These are phyloP conservation scores for Podosphaera fusca DNA, from an alignment of 2,329 filamentous ascomycete species.

Conservation along the genomic window DNA sequence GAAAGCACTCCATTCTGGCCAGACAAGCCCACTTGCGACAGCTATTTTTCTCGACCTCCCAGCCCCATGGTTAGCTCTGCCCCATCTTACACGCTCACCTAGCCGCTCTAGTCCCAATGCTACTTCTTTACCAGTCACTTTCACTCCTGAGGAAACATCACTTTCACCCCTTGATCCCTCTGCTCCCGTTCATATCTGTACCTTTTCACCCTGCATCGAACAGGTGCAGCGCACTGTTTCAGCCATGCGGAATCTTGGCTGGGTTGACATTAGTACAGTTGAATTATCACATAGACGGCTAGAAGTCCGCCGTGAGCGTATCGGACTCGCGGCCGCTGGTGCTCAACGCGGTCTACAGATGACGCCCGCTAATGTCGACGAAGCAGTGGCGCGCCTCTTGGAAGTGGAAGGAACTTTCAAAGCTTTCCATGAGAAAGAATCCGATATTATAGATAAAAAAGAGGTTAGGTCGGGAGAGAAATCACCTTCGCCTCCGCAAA, in stretches of 20 bases:
- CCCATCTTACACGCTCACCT: slow-evolving; percentile 41
- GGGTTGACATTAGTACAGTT: slow-evolving; percentile 85
- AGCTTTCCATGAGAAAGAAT: slow-evolving; percentile 29
- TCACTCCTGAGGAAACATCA: slow-evolving; percentile 2
- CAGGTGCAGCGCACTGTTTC: slow-evolving; percentile 77
- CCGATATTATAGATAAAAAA: slow-evolving; percentile 1
- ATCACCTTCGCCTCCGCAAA: neutral
- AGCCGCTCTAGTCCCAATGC: neutral
- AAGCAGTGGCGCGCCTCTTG: slow-evolving; percentile 51
- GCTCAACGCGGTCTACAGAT: slow-evolving; percentile 30
- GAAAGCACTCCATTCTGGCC: neutral
- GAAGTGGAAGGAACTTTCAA: slow-evolving; percentile 48
- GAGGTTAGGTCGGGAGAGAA: neutral
- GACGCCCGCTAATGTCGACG: slow-evolving; percentile 50
- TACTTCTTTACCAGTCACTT: neutral
- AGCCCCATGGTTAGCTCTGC: slow-evolving; percentile 58
- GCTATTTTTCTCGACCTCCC: slow-evolving; percentile 62
- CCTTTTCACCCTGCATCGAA: slow-evolving; percentile 92
- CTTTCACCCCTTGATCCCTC: slow-evolving; percentile 45
- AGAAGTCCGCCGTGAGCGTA: slow-evolving; percentile 59
- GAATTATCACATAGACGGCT: slow-evolving; percentile 63
- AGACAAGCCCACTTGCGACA: slow-evolving; percentile 34
- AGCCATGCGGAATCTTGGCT: slow-evolving; percentile 55
- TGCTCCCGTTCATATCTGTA: slow-evolving; percentile 61
- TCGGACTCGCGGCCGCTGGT: slow-evolving; percentile 35